Conservation (phyloP, 148 eudicot species). For the Cornus florida region DNA sequence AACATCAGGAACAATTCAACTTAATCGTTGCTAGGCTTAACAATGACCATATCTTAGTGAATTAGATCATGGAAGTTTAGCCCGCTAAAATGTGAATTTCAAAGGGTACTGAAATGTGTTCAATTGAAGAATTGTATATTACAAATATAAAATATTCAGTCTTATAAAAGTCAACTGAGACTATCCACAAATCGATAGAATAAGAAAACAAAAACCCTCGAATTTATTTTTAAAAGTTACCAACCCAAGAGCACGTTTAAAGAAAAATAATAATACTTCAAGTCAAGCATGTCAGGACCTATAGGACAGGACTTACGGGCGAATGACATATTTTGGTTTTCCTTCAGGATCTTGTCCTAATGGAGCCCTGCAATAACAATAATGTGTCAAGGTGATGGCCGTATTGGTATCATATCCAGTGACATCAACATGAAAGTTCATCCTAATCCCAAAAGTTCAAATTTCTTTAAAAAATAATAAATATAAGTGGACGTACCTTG, state of each 20-base stretch:
- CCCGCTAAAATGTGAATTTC: not conserved
- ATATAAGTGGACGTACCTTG: constrained; percentile 54
- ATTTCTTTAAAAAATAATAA: not conserved
- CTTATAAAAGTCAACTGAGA: not conserved
- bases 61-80: not conserved
- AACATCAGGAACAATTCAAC: not conserved
- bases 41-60: not conserved
- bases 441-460: not conserved
- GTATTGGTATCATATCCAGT: not conserved
- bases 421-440: not conserved
- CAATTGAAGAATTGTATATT: not conserved
- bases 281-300: not conserved
- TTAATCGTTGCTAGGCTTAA: not conserved
- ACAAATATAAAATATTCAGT: not conserved
- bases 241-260: not conserved
- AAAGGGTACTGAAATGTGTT: not conserved
- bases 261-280: not conserved
- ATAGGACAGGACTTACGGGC: constrained; percentile 68
- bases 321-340: constrained; percentile 80
- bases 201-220: not conserved
- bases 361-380: constrained; percentile 63
- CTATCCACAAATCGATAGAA: not conserved
- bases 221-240: too few relatives aligned
- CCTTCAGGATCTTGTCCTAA: constrained; percentile 79
- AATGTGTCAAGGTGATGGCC: not conserved